Conservation (phyloP, 78 protist genomes). For the Emiliania huxleyi region DNA sequence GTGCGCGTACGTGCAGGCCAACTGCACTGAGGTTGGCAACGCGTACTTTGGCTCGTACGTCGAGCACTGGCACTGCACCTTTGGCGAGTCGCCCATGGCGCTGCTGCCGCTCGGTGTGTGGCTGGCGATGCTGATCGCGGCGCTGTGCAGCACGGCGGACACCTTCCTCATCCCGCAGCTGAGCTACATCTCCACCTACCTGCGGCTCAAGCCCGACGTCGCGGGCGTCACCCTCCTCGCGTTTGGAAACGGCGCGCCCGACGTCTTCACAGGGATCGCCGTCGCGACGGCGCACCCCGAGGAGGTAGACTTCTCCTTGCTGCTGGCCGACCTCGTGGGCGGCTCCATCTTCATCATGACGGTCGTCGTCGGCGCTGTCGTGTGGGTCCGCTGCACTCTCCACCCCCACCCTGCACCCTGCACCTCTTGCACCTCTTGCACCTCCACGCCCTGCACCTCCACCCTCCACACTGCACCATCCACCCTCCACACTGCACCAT, state of each 20-base stretch:
- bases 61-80: background rate
- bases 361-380: conserved; percentile 19
- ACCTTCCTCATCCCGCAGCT: background rate
- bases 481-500: background rate
- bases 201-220: background rate
- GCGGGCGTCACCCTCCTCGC: conserved; percentile 45
- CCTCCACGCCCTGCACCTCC: too few relatives aligned
- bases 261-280: conserved; percentile 47
- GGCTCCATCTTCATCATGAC: conserved; percentile 8
- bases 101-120: background rate
- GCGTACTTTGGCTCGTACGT: background rate
- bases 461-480: too few relatives aligned
- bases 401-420: background rate
- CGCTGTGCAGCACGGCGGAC: conserved; percentile 20
- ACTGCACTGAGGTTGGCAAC: background rate
- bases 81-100: background rate
- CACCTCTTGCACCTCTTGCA: too few relatives aligned
- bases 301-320: background rate
- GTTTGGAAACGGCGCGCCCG: conserved; percentile 52
- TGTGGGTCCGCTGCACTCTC: too few relatives aligned
- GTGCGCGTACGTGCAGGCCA: background rate
- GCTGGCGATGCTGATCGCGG: background rate
- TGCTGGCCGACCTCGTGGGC: conserved; percentile 18
- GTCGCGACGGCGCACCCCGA: background rate
- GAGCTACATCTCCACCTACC: background rate